Evolutionary conservation across 2,329 filamentous ascomycete genomes (phyloP), one percentile per base, ranked within the genome.

Genomic region (Phialophora tarda): DNA sequence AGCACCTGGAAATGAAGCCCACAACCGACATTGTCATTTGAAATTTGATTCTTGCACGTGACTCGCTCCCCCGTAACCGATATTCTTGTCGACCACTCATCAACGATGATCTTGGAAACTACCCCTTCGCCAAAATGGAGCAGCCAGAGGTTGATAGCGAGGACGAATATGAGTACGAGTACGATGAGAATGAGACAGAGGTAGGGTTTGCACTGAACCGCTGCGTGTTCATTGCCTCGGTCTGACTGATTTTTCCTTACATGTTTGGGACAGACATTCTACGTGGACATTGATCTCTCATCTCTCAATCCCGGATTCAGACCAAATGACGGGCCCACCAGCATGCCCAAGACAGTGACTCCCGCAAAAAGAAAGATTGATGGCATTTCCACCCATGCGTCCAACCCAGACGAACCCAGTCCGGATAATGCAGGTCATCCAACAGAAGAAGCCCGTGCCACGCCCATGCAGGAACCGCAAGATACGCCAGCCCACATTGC

Each of bases 201-300:
- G 84, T 85, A 73, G 71, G 70, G 58, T n/a, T 21, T 63, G 60
- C n/a, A 32, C 58, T 54, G 50, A 63, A 47, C 26, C 4, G n/a
- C 59, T 14, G 44, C 34, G 34, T 38, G 50, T 24, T 51, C 12
- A 38, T 32, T 34, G 11, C 59, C 12, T 12, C 17, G 14, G 14
- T 17, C 44, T 14, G 23, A 48, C 58, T 60, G 51, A 68, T 58
- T 55, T 38, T 56, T 62, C 28, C 32, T 66, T 66, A 57, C 59
- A 54, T 50, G 38, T 67, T 65, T 65, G 28, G 57, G 38, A 51
- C 61, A 88, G 80, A 82, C 84, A 63, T 83, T 87, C 71, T 88
- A 86, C 73, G 79, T 89, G 62, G 86, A 85, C 48, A 77, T 89
- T 65, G 87, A 89, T 74, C 77, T 89, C 34, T 84, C 80, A 30